phyloP scores from a whole-genome alignment of 495 filamentous ascomycete genomes.

The Umbilicaria muhlenbergii region DNA sequence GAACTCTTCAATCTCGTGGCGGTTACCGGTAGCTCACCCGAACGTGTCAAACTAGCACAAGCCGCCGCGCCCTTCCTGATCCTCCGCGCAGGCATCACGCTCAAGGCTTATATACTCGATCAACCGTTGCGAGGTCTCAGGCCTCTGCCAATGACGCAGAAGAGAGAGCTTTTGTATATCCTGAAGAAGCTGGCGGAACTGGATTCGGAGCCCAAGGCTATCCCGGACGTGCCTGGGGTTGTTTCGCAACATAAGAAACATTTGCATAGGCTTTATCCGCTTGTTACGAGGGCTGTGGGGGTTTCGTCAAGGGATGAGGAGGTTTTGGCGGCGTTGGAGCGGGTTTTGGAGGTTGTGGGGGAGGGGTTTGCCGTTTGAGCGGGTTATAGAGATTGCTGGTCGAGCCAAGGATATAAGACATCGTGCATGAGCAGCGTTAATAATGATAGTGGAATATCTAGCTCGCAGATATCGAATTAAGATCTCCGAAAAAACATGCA shows the following conservation, averaged over 20 bases:
- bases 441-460: too few relatives aligned
- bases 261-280: constrained; percentile 64
- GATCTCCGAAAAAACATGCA: too few relatives aligned
- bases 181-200: constrained; percentile 48
- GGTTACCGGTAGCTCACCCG: constrained; percentile 15
- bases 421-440: too few relatives aligned
- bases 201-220: constrained; percentile 52
- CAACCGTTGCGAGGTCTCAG: constrained; percentile 84
- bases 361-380: constrained; percentile 10
- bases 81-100: constrained; percentile 58
- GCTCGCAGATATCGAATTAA: too few relatives aligned
- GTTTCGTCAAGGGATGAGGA: constrained; percentile 41
- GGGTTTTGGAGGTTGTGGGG: constrained; percentile 11
- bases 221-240: constrained; percentile 45
- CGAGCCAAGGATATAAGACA: too few relatives aligned
- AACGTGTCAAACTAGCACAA: constrained; percentile 45
- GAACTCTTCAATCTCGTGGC: constrained; percentile 63
- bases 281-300: constrained; percentile 54
- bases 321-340: constrained; percentile 5
- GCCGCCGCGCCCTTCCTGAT: constrained; percentile 74
- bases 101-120: constrained; percentile 76
- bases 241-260: constrained; percentile 50
- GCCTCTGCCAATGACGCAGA: constrained; percentile 74
- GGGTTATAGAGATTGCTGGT: background rate
- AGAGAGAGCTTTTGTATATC: constrained; percentile 60